Evolutionary conservation across 345 rosid genomes (phyloP), one percentile per base, ranked within the genome.

Genomic region (Crucihimalaya himalaica): DNA sequence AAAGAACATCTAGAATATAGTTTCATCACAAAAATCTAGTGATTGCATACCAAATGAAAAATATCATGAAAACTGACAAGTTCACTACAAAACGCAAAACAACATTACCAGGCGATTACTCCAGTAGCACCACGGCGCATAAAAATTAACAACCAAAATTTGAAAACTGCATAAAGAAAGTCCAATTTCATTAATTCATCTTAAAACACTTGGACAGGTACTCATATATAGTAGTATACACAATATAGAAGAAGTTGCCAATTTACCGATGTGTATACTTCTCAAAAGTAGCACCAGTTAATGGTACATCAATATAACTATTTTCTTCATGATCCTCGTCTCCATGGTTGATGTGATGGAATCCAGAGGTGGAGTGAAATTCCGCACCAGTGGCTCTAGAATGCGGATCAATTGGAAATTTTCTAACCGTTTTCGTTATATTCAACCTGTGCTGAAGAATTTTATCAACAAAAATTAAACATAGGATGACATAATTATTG

Each of bases 41-140:
- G 23, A 40, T 2, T 15, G 23, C 28, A 37, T 8, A 34, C 13
- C 21, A 39, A 15, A 37, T 43, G 11, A 23, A 59, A 46, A 35
- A 0, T 1, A 35, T 34, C 2, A 34, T n/a, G 27, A 45, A 31
- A 20, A 40, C 8, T 56, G 31, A 20, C 15, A 20, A 51, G 8
- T 51, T 23, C 5, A 51, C 29, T 48, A 20, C 0, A 48, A 20
- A 2, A 6, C 6, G 23, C 16, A 55, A 21, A 20, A 18, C 31
- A 61, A 45, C 21, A 78, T 82, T 89, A 92, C 98, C 97, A 96
- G 85, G 79, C 96, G 98, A 68, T 80, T 89, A 80, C 99, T 86
- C 96, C 96, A 96, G 81, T 80, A 82, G 88, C 99, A 96, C 99
- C 98, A 96, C 56, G 98, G 98, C 60, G 98, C 97, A 81, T 67